A percentile compares a stretch with the other conserved stretches of the same genome.
Evolutionary conservation across 2,329 filamentous ascomycete species (phyloP).

Genomic region (Diaporthe sp.): DNA sequence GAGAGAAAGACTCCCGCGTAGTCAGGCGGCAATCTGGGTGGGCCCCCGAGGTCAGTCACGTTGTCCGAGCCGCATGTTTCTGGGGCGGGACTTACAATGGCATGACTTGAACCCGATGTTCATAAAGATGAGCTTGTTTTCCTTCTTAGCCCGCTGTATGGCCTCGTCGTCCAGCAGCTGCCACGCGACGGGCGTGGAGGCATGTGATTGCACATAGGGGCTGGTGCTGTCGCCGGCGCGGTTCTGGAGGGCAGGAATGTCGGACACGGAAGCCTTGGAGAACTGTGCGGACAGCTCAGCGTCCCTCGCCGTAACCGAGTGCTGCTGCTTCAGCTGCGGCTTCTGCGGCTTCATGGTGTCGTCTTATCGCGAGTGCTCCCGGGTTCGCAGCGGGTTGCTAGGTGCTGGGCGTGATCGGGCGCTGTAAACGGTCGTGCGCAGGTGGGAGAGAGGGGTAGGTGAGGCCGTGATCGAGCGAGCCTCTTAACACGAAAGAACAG

Average conservation of each 20-base stretch:
- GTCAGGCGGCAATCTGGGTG: constrained; percentile 86
- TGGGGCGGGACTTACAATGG: constrained; percentile 77
- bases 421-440: constrained; percentile 5
- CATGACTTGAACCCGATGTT: constrained; percentile 97
- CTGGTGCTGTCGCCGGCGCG: constrained; percentile 59
- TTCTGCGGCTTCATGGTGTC: constrained; percentile 53
- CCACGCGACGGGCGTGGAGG: constrained; percentile 89
- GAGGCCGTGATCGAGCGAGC: constrained; percentile 10
- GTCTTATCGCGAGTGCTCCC: not conserved
- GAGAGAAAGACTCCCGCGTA: constrained; percentile 91
- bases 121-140: constrained; percentile 92
- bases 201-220: constrained; percentile 78
- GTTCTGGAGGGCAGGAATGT: constrained; percentile 51
- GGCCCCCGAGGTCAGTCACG: not conserved
- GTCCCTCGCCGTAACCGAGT: constrained; percentile 34
- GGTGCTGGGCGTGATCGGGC: not conserved
- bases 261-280: constrained; percentile 37
- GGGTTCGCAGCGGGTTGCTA: not conserved
- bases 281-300: constrained; percentile 42
- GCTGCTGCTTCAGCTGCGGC: constrained; percentile 49
- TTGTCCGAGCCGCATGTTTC: not conserved
- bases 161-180: constrained; percentile 87
- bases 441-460: not conserved
- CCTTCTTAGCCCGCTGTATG: constrained; percentile 80
- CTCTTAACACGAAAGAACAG: not conserved